Conservation (phyloP, 2,329 filamentous ascomycete species). For the Talaromyces sp. region DNA sequence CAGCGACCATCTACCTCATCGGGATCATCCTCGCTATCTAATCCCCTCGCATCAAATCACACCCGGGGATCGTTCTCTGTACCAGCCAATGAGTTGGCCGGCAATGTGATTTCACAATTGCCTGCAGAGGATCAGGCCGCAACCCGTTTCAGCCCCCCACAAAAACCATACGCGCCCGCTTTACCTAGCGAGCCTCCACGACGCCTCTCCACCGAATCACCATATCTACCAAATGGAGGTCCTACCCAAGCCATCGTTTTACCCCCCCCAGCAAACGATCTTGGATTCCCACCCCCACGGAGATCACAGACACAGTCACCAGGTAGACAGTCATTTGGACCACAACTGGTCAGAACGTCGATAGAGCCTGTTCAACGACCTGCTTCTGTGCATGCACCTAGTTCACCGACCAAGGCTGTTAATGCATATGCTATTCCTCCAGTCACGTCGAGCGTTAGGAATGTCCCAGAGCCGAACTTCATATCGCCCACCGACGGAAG, state of each 20-base stretch:
- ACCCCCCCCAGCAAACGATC: constrained; percentile 7
- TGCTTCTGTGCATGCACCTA: constrained; percentile 52
- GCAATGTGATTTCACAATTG: constrained; percentile 12
- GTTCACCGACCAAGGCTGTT: constrained; percentile 37
- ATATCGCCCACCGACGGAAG: constrained; percentile 55
- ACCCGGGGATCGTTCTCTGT: constrained; percentile 13
- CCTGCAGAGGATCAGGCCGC: constrained; percentile 24
- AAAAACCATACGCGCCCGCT: constrained; percentile 32
- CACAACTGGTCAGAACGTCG: constrained; percentile 41
- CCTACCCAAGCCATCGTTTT: not conserved
- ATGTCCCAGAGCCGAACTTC: constrained; percentile 52
- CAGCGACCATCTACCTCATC: constrained; percentile 27
- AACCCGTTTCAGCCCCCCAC: constrained; percentile 26
- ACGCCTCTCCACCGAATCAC: constrained; percentile 20
- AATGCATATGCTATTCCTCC: constrained; percentile 37
- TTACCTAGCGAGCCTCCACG: constrained; percentile 33
- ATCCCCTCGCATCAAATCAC: not conserved
- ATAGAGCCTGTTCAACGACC: constrained; percentile 51
- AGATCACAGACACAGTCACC: constrained; percentile 59
- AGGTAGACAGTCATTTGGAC: constrained; percentile 50
- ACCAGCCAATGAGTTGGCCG: constrained; percentile 4
- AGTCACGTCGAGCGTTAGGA: constrained; percentile 34
- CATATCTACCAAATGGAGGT: constrained; percentile 9
- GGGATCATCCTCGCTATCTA: constrained; percentile 13
- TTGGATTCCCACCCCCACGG: constrained; percentile 15